A percentile compares a stretch with the other conserved stretches of the same genome.
phyloP scores from a whole-genome alignment of 768 basidiomycete species.

The Scleroderma bovista region DNA sequence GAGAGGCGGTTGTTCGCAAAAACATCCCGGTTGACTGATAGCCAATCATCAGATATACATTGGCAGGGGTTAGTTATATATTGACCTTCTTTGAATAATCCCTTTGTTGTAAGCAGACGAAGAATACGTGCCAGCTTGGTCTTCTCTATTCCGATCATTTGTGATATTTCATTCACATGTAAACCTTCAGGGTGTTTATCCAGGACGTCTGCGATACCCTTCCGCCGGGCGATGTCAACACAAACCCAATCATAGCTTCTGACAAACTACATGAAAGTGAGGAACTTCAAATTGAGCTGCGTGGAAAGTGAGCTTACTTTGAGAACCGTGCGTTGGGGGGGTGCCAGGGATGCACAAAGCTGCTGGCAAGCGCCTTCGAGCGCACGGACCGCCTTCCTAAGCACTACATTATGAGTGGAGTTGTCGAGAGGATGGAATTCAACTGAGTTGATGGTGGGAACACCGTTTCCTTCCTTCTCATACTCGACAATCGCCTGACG shows the following conservation, averaged over 20 bases:
- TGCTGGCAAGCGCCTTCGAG: slow-evolving; percentile 32
- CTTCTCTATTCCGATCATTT: slow-evolving; percentile 14
- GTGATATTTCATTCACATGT: slow-evolving; percentile 25
- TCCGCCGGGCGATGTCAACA: background rate
- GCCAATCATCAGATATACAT: background rate
- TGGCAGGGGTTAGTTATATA: background rate
- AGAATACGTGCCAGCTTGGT: slow-evolving; percentile 27
- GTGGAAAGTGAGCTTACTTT: slow-evolving; percentile 19
- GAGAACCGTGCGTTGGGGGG: slow-evolving; percentile 26
- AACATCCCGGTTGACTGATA: slow-evolving; percentile 18
- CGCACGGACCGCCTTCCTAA: slow-evolving; percentile 22
- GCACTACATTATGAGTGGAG: background rate
- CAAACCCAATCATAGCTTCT: background rate
- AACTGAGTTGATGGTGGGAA: background rate
- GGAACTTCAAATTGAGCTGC: background rate
- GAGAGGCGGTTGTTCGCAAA: slow-evolving; percentile 34
- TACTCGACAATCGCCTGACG: background rate
- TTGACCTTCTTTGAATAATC: slow-evolving; percentile 29
- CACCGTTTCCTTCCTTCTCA: too few species aligned
- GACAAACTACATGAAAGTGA: background rate
- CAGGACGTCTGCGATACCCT: slow-evolving; percentile 5
- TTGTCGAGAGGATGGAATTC: background rate
- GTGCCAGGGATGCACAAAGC: slow-evolving; percentile 30
- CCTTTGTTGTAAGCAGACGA: slow-evolving; percentile 24
- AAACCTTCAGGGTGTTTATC: slow-evolving; percentile 24